Conservation (phyloP, 345 rosid species). For the Camelina neglecta region DNA sequence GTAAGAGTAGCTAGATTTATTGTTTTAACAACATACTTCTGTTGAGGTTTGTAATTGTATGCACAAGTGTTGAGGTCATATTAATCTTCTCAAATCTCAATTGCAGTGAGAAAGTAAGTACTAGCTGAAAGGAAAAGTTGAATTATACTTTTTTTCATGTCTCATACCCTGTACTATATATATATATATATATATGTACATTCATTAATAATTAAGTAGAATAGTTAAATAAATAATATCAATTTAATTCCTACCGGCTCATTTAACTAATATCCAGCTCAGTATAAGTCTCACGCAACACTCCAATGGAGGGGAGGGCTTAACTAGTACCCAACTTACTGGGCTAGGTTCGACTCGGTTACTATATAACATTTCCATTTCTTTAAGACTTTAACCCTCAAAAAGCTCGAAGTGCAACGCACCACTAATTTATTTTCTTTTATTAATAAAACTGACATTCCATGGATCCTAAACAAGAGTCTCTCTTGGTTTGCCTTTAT, state of each 20-base stretch:
- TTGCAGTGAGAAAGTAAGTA: background rate
- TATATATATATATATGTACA: no score
- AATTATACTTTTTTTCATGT: background rate
- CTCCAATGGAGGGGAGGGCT: slow-evolving; percentile 21
- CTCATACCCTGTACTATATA: no score
- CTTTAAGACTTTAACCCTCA: background rate
- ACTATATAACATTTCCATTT: background rate
- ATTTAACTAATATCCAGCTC: background rate
- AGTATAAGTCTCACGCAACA: background rate
- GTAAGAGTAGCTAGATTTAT: no score
- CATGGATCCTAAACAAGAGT: background rate
- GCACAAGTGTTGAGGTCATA: background rate
- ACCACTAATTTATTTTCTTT: background rate
- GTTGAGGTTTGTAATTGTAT: background rate
- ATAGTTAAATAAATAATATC: background rate
- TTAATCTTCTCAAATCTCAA: background rate
- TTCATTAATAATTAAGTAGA: background rate
- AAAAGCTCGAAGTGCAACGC: background rate
- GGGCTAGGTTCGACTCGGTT: slow-evolving; percentile 9
- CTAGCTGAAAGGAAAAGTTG: background rate
- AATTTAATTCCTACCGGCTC: background rate
- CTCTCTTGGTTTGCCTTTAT: background rate
- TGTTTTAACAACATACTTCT: background rate
- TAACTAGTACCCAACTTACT: slow-evolving; percentile 14
- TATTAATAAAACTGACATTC: background rate